phyloP scores from a whole-genome alignment of 164 flowering plant genomes.

The Berberis vulgaris region DNA sequence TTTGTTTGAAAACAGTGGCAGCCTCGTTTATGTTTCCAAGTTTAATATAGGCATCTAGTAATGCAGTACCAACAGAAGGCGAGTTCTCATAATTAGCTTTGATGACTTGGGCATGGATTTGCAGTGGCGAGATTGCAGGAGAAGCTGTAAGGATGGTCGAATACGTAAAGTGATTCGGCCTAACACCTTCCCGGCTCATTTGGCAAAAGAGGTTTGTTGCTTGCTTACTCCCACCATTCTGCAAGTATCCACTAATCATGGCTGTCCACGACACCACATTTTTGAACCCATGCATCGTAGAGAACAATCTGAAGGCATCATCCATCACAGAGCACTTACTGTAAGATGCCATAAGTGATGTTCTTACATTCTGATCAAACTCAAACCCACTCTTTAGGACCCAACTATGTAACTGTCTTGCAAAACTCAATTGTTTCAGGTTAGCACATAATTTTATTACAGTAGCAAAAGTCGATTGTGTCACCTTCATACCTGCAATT shows the following conservation, averaged over 20 bases:
- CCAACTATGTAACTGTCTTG: conserved; percentile 58
- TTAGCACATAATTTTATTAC: conserved; percentile 52
- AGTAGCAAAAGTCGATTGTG: conserved; percentile 38
- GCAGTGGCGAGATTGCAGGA: conserved; percentile 41
- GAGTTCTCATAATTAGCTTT: conserved; percentile 53
- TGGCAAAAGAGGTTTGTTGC: conserved; percentile 45
- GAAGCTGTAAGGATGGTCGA: conserved; percentile 66
- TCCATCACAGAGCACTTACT: conserved; percentile 52
- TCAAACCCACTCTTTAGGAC: conserved; percentile 45
- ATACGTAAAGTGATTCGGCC: conserved; percentile 72
- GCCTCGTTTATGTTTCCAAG: conserved; percentile 46
- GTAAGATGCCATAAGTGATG: conserved; percentile 62
- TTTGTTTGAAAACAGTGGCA: conserved; percentile 43
- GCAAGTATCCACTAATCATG: conserved; percentile 64
- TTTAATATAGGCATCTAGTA: conserved; percentile 65
- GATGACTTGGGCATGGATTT: conserved; percentile 66
- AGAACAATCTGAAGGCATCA: conserved; percentile 50
- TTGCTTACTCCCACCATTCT: conserved; percentile 36
- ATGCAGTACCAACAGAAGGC: conserved; percentile 73
- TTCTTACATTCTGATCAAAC: conserved; percentile 38
- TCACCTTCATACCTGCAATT: conserved; percentile 34
- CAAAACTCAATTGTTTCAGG: conserved; percentile 40
- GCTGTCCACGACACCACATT: conserved; percentile 92
- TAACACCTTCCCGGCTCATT: conserved; percentile 59
- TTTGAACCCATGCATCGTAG: conserved; percentile 27